Evolutionary conservation across 768 basidiomycete genomes (phyloP), one percentile per base, ranked within the genome.

Genomic region (Boletellus sp.): DNA sequence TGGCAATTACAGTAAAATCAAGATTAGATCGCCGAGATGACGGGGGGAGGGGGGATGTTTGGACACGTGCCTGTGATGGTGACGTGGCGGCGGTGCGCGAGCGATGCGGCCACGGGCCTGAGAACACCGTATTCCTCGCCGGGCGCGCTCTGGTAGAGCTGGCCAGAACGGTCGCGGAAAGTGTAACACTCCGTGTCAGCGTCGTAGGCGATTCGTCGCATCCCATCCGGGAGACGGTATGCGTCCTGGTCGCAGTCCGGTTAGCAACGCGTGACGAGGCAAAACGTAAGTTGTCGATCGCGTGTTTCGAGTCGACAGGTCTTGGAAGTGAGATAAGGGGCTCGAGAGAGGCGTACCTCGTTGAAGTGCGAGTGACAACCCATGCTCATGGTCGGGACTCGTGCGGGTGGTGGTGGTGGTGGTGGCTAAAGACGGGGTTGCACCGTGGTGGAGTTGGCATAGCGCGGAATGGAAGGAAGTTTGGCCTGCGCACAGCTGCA

Each of bases 121-220:
- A 82, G 63, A 1, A 59, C 54, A 9, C 80, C 80, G 44, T 78
- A 80, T 19, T 68, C 56, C 31, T 64, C 65, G n/a, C 75, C 74
- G 1, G 78, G 73, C 23, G 69, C 69, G 24, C 75, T 72, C 41
- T 70, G 59, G 60, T 79, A 82, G 4, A 74, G 56, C 13, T 63
- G 65, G 0, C 79, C 80, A 4, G 71, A 58, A 3, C 54, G 52
- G 48, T 83, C 80, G 28, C 68, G 61, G 43, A 81, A 83, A 4
- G 72, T 76, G 50, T 81, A 82, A 13, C 69, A 64, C n/a, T 69
- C 60, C 0, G 75, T 72, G 47, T 83, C 81, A 0, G 78, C 71
- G 52, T 83, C 81, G 48, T 82, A 83, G 2, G 65, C 76, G 11
- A 79, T 68, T 6, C 81, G 71, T 44, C 67, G 71, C 58, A 81